Evolutionary conservation across 2,329 filamentous ascomycete species (phyloP).

Genomic region (Nemania sp.): DNA sequence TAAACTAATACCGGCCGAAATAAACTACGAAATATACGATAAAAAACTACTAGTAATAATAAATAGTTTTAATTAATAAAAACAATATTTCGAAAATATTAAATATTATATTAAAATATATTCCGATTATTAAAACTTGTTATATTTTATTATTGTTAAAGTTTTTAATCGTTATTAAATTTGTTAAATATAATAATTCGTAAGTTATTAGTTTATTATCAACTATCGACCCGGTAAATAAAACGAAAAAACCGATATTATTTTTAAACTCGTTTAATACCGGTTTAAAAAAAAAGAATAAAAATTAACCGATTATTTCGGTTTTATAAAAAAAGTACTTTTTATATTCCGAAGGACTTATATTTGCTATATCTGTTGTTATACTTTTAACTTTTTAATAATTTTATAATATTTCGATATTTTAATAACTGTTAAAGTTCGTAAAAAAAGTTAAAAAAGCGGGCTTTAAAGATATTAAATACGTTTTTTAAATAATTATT

Average conservation of each 20-base stretch:
- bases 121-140: too few relatives aligned
- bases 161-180: too few relatives aligned
- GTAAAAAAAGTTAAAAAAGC: background rate
- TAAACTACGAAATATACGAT: background rate
- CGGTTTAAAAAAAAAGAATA: background rate
- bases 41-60: background rate
- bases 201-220: background rate
- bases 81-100: background rate
- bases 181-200: too few relatives aligned
- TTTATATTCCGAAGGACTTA: background rate
- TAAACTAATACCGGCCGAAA: too few relatives aligned
- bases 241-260: background rate
- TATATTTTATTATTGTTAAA: too few relatives aligned
- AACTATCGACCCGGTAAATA: background rate
- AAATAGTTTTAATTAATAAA: background rate
- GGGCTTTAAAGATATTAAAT: too few relatives aligned
- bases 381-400: too few relatives aligned
- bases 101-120: background rate
- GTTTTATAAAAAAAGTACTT: too few relatives aligned
- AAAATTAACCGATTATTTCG: too few relatives aligned
- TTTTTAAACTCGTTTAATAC: background rate
- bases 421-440: too few relatives aligned
- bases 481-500: background rate
- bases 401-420: too few relatives aligned
- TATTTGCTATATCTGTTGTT: too few relatives aligned